Evolutionary conservation across 495 filamentous ascomycete species (phyloP).

Genomic region (Penicillium mononematosum): DNA sequence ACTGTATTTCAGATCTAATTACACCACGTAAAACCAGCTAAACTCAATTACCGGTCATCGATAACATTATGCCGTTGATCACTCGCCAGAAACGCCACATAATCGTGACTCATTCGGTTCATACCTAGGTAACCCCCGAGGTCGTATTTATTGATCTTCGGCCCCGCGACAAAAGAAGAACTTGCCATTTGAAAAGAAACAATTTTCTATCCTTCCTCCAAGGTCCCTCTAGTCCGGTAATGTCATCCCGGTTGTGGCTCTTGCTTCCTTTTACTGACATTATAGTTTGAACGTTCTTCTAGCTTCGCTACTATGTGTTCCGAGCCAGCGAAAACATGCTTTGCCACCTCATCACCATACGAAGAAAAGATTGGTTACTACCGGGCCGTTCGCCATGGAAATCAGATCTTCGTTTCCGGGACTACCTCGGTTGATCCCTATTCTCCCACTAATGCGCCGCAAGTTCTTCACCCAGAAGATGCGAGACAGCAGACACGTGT

Average conservation of each 20-base stretch:
- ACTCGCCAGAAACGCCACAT: not conserved
- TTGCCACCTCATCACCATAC: constrained; percentile 42
- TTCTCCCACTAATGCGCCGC: constrained; percentile 33
- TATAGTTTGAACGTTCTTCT: not conserved
- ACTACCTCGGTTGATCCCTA: constrained; percentile 43
- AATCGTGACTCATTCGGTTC: not conserved
- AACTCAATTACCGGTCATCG: too few relatives aligned
- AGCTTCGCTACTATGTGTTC: not conserved
- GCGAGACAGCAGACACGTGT: constrained; percentile 40
- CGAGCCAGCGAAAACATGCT: constrained; percentile 18
- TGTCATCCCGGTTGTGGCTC: not conserved
- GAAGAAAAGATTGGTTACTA: constrained; percentile 48
- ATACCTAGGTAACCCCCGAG: not conserved
- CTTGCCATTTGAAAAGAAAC: not conserved
- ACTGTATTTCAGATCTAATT: too few relatives aligned
- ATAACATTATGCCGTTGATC: too few relatives aligned
- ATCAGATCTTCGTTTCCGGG: constrained; percentile 48
- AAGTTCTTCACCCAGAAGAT: constrained; percentile 39
- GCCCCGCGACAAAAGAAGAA: not conserved
- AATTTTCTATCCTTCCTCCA: not conserved
- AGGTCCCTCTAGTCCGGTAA: not conserved
- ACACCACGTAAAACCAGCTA: too few relatives aligned
- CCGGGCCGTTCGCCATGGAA: constrained; percentile 43
- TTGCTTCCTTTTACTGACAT: not conserved
- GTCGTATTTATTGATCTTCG: not conserved